A percentile compares a stretch with the other conserved stretches of the same genome.
These are phyloP conservation scores for Penicillium arizonense DNA, from an alignment of 495 filamentous ascomycete species.

Conservation along the genomic window DNA sequence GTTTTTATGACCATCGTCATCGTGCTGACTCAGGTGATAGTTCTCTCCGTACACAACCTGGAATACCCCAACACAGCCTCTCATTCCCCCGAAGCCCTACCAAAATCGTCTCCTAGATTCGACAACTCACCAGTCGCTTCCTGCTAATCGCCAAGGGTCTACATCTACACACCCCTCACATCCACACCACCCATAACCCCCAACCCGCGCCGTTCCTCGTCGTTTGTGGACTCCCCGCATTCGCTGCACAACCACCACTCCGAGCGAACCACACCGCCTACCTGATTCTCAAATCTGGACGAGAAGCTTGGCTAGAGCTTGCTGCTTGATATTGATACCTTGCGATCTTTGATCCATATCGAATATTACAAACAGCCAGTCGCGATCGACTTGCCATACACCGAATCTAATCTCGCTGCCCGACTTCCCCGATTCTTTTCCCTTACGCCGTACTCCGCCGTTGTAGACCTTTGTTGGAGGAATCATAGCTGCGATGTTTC, in stretches of 20 bases:
- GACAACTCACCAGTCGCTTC: neutral
- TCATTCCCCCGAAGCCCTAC: neutral
- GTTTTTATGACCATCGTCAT: conserved; percentile 1
- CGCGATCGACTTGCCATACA: neutral
- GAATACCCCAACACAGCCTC: neutral
- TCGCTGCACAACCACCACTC: conserved; percentile 13
- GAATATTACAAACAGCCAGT: neutral
- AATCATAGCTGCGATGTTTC: conserved; percentile 59
- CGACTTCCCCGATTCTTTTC: conserved; percentile 8
- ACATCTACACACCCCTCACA: neutral
- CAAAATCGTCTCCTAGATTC: neutral
- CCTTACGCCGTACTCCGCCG: neutral
- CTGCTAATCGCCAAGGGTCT: neutral
- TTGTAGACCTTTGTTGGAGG: conserved; percentile 3
- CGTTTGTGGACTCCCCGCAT: conserved; percentile 32
- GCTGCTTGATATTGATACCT: neutral
- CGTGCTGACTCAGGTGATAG: conserved; percentile 11
- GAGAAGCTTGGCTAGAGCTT: neutral
- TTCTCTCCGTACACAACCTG: neutral
- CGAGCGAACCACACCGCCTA: neutral
- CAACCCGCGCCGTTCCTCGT: conserved; percentile 6
- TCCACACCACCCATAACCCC: conserved; percentile 5
- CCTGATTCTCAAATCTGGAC: neutral
- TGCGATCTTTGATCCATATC: neutral
- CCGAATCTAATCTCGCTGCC: conserved; percentile 8